Evolutionary conservation across 2,329 filamentous ascomycete species (phyloP), one percentile per base, ranked within the genome.

Genomic region (Calonectria naviculata): DNA sequence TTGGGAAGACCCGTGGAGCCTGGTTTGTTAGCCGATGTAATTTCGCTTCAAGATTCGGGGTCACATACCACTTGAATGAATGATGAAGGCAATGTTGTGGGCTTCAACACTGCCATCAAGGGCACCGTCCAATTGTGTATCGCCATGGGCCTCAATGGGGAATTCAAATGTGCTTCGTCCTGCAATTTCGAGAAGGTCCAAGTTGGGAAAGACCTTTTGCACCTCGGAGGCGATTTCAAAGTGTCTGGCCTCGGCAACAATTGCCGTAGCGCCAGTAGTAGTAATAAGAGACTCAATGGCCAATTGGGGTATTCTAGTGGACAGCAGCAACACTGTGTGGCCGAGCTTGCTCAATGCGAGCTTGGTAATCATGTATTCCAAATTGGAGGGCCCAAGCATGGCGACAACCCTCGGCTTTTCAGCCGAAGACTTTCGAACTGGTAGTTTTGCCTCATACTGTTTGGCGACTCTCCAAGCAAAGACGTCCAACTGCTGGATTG

Each of bases 1-100:
- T 92, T 92, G 0, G 90, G 90, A 7, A 91, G 83, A 0, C 90
- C 90, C 7, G 91, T 91, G 0, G 88, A 90, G n/a, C 90, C 90
- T 78, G 67, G 38, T 67, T 12, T 47, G 56, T 67, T 34, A 69
- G 67, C 8, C 2, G 4, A 31, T 28, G 34, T 79, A 82, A 82
- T 58, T 75, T 78, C 56, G 38, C 56, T 31, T n/a, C 24, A 34
- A n/a, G n/a, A 12, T n/a, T 38, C 10, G 9, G n/a, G 17, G 7
- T 80, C 73, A 5, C 77, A 54, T 67, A 80, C 78, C 80, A 44
- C 78, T 81, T 2, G 81, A 82, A 52, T 82, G 81, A 28, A 82
- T 80, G 67, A 82, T 81, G 28, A 77, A 80, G 6, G 76, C 80
- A 78, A 65, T 79, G 58, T 69, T 74, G 63, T 9, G 76, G 77